Conservation (phyloP, 768 basidiomycete species). For the Lactarius sanguifluus region DNA sequence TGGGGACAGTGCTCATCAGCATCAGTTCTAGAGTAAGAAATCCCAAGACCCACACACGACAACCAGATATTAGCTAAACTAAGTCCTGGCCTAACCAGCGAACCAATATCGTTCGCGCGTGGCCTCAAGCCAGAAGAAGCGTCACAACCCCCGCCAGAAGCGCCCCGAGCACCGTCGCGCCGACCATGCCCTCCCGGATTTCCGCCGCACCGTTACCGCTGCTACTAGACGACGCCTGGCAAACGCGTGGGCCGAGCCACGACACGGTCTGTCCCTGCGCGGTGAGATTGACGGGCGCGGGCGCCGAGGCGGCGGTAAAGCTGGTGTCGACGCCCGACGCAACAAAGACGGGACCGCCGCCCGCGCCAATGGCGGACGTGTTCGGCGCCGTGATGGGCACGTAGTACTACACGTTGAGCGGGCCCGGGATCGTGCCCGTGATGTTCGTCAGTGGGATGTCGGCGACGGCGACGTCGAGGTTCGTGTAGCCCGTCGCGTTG, state of each 20-base stretch:
- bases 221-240: too few relatives aligned
- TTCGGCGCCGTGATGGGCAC: constrained; percentile 22
- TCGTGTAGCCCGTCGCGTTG: constrained; percentile 45
- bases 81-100: background rate
- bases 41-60: background rate
- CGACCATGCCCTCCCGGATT: background rate
- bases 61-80: background rate
- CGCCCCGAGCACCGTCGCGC: background rate
- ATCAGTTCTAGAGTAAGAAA: too few relatives aligned
- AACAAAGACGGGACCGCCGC: constrained; percentile 29
- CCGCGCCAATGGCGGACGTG: too few relatives aligned
- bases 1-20: too few relatives aligned
- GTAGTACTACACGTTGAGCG: constrained; percentile 43
- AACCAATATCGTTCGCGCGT: background rate
- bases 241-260: too few relatives aligned
- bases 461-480: constrained; percentile 36
- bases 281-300: too few relatives aligned
- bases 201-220: too few relatives aligned
- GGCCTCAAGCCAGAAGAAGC: background rate
- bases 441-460: constrained; percentile 41
- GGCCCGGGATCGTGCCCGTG: constrained; percentile 45
- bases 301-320: constrained; percentile 32
- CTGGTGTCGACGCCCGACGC: constrained; percentile 36
- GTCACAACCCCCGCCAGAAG: background rate
- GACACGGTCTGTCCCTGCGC: too few relatives aligned